Base-by-base conservation (phyloP, 306 rosid genomes). In the Psophocarpus tetragonolobus region DNA sequence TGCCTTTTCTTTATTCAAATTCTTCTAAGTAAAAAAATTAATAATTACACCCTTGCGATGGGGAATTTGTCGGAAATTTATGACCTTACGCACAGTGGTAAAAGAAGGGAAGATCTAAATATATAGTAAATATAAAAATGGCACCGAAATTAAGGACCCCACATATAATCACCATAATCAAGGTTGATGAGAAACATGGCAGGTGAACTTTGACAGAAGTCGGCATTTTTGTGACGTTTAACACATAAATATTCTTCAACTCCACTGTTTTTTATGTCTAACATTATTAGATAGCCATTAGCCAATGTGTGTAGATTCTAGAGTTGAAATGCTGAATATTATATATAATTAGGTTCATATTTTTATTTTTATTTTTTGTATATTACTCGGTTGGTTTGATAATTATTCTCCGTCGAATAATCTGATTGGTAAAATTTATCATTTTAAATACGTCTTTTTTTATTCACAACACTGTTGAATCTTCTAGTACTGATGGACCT, bases 131-230 rank as follows among this genome's bases (percentile, higher is more conserved):
- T 58, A 58, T 58, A 38, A 57, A 18, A 57, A 57, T 41, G 64
- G 12, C 76, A 71, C 64, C 58, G 69, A 74, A 74, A 32, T 18
- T 29, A 33, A 39, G 78, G 66, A 47, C 73, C 73, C 48, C 85
- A 60, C 39, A 36, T 24, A 33, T 42, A 63, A 64, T 48, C 83
- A 24, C 44, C 58, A 56, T 39, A 11, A 80, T 86, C 79, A 76
- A 67, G 44, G 71, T 79, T 80, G 61, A 83, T 72, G 18, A 69
- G 54, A 73, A 15, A 12, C 48, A 15, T 6, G 75, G 82, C 60
- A 64, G 79, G 71, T 77, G 58, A 75, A 72, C 41, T 75, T 82
- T 75, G 84, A 82, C 82, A 60, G 13, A 11, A 35, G 58, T 72
- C 64, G 24, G 66, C 54, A 51, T 71, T 33, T 58, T n/a, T 14